These are phyloP conservation scores for Bassia scoparia DNA, from an alignment of 148 eudicot genomes.

Conservation along the genomic window DNA sequence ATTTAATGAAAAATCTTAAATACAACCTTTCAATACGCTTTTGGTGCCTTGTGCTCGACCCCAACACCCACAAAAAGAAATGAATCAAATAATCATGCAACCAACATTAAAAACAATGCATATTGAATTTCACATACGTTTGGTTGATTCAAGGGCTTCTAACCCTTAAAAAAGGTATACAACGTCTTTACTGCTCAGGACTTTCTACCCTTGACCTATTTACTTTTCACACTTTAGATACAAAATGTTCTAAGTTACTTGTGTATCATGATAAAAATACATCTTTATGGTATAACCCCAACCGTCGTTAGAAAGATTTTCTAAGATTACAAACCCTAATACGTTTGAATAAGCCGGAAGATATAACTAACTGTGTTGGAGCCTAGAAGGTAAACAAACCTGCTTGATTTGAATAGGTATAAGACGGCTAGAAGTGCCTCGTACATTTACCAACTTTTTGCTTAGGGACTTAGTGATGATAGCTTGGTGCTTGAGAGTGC, in stretches of 20 bases:
- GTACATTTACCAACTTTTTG: conserved; percentile 31
- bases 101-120: background rate
- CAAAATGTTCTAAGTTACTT: background rate
- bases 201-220: conserved; percentile 5
- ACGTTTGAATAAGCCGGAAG: background rate
- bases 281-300: background rate
- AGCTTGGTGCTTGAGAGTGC: conserved; percentile 22
- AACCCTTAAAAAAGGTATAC: background rate
- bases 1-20: too few species aligned
- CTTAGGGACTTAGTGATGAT: conserved; percentile 23
- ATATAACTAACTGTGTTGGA: conserved; percentile 12
- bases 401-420: background rate
- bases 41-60: too few species aligned
- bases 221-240: background rate
- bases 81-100: background rate
- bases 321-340: conserved; percentile 12
- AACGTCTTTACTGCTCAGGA: background rate
- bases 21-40: too few species aligned
- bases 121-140: background rate
- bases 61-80: too few species aligned
- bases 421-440: conserved; percentile 35
- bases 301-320: background rate
- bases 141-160: background rate
- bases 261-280: background rate
- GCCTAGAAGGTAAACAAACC: background rate